Base-by-base conservation (phyloP, 208 protist species). In the Leishmania gerbilli region DNA sequence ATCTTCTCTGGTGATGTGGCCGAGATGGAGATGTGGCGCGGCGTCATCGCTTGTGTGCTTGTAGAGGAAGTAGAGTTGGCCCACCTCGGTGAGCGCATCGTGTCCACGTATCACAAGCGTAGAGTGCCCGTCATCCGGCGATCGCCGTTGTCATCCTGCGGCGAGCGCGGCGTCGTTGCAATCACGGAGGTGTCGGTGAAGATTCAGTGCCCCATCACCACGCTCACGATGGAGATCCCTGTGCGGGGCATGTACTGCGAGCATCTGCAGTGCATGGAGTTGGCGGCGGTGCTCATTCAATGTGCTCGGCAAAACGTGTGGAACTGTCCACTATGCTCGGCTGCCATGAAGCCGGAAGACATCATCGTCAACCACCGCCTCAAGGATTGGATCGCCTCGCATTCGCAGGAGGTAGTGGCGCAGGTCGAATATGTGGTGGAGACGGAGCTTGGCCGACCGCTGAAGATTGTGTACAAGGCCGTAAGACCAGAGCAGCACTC, bases 181-280 rank as follows among this genome's bases (percentile, higher is more conserved):
- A 82, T 95, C 27, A 92, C 88, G 21, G 84, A 91, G 71, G 87
- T 82, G 37, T 91, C 72, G 11, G 90, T 95, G 40, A 80, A 77
- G n/a, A 49, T 94, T 31, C 67, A 77, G 31, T 97, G 94, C 79
- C 94, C 94, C 17, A 79, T 97, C 24, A 96, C 91, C 13, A 84
- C 87, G 0, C 84, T 91, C 49, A 79, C 82, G 40, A 88, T 97
- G 85, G 71, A 82, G 34, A 87, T 90, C 27, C 94, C 94, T 17
- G 92, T 92, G 19, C 87, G 94, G 49, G 86, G 91, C 31, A 67
- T 80, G 47, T 76, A 65, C 53, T 97, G 94, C 77, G 92, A 95
- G 76, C 94, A 97, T 72, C 80, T 92, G 74, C 94, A 97, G 79
- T 97, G 94, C 84, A 87, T 96, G 83, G 94, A 97, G 74, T 79